Percentiles rank a stretch among this genome's conserved stretches.
phyloP scores from a whole-genome alignment of 1,139 yeast genomes.

The Blastobotrys ciferrii region DNA sequence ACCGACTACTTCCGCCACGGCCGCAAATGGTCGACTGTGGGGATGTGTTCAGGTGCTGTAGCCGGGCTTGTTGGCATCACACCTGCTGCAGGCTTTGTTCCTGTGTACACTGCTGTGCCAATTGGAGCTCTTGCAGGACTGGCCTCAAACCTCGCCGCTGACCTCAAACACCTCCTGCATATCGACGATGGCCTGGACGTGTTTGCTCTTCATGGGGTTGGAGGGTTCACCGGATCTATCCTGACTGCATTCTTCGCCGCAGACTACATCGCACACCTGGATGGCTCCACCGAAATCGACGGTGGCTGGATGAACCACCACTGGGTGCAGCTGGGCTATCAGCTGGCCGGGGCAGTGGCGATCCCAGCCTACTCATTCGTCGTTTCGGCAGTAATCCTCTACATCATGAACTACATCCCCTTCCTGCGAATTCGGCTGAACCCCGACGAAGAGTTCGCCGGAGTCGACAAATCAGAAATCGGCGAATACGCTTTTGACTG shows the following conservation, averaged over 20 bases:
- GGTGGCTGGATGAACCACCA: slow-evolving; percentile 97
- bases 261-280: slow-evolving; percentile 78
- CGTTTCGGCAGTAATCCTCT: slow-evolving; percentile 68
- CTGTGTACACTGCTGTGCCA: slow-evolving; percentile 80
- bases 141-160: slow-evolving; percentile 81
- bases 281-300: slow-evolving; percentile 56
- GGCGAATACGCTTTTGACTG: slow-evolving; percentile 60
- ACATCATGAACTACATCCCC: slow-evolving; percentile 77
- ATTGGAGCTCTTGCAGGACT: slow-evolving; percentile 80
- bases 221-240: slow-evolving; percentile 82
- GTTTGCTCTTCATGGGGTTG: slow-evolving; percentile 90
- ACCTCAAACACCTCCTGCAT: slow-evolving; percentile 64
- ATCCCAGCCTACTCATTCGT: slow-evolving; percentile 78
- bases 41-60: slow-evolving; percentile 89
- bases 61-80: slow-evolving; percentile 95
- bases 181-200: slow-evolving; percentile 97
- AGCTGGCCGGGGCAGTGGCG: slow-evolving; percentile 79
- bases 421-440: slow-evolving; percentile 77
- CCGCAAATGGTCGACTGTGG: slow-evolving; percentile 92
- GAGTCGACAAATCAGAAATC: slow-evolving; percentile 85
- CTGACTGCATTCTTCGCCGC: slow-evolving; percentile 93
- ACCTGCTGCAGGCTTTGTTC: slow-evolving; percentile 96
- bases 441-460: slow-evolving; percentile 86
- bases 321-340: slow-evolving; percentile 87
- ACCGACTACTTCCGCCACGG: slow-evolving; percentile 87